Evolutionary conservation across 2,329 filamentous ascomycete genomes (phyloP).

Genomic region (Ambrosiella beaveri): DNA sequence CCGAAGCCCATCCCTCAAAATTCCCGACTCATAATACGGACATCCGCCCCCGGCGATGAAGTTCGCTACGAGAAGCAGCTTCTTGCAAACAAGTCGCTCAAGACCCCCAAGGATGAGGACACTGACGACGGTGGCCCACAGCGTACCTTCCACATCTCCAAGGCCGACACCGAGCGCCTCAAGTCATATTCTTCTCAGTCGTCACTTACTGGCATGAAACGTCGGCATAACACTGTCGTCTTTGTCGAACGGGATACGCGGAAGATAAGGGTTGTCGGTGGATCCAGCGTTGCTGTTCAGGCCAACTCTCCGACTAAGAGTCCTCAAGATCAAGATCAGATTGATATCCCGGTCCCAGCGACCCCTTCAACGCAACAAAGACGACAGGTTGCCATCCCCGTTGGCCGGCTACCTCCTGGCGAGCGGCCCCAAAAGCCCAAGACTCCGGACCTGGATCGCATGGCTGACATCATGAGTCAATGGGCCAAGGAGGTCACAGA

Average conservation of each 20-base stretch:
- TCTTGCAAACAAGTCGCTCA: background rate
- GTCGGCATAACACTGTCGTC: slow-evolving; percentile 23
- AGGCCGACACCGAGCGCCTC: slow-evolving; percentile 9
- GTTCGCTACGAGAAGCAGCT: slow-evolving; percentile 8
- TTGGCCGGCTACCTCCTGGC: slow-evolving; percentile 20
- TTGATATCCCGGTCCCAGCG: slow-evolving; percentile 11
- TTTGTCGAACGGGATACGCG: slow-evolving; percentile 37
- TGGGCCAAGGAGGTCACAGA: slow-evolving; percentile 32
- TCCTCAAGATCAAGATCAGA: background rate
- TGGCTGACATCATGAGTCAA: slow-evolving; percentile 37
- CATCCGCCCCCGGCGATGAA: slow-evolving; percentile 26
- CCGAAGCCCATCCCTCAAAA: slow-evolving; percentile 11
- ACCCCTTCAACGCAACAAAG: slow-evolving; percentile 11
- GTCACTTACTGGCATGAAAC: slow-evolving; percentile 7
- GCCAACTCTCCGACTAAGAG: background rate
- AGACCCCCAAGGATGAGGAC: background rate
- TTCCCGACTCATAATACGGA: slow-evolving; percentile 29
- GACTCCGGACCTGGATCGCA: slow-evolving; percentile 28
- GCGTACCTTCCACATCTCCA: slow-evolving; percentile 12
- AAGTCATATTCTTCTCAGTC: slow-evolving; percentile 6
- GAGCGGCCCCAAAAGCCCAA: slow-evolving; percentile 16
- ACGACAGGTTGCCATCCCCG: slow-evolving; percentile 11
- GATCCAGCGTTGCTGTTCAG: background rate
- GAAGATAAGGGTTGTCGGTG: slow-evolving; percentile 17
- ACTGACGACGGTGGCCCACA: slow-evolving; percentile 11